These are phyloP conservation scores for Gnomoniopsis sp. DNA, from an alignment of 2,329 filamentous ascomycete genomes.

Conservation along the genomic window DNA sequence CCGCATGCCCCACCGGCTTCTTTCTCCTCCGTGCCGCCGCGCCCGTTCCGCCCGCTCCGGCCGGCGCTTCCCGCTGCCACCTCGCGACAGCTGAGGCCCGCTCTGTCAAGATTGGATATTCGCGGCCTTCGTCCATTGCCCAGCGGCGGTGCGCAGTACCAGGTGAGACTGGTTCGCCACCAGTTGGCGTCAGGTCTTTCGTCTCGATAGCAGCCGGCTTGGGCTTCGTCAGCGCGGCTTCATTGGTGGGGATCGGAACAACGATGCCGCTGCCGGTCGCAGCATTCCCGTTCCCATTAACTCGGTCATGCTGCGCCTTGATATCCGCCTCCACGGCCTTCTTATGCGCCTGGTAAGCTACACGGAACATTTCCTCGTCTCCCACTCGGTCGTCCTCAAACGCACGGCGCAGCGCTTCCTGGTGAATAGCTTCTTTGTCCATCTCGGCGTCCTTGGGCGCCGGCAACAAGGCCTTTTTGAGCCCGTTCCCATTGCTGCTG, in stretches of 20 bases:
- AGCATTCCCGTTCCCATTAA: constrained; percentile 17
- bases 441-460: constrained; percentile 21
- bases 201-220: not conserved
- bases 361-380: constrained; percentile 63
- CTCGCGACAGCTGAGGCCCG: constrained; percentile 64
- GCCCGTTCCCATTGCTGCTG: constrained; percentile 20
- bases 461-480: constrained; percentile 26
- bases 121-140: constrained; percentile 62
- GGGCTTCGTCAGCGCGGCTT: not conserved
- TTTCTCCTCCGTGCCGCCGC: constrained; percentile 34
- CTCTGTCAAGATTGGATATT: constrained; percentile 68
- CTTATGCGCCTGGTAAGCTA: constrained; percentile 60
- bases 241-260: not conserved
- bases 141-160: constrained; percentile 45
- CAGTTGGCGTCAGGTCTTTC: not conserved
- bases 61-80: constrained; percentile 64
- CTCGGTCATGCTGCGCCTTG: constrained; percentile 15
- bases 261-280: constrained; percentile 8
- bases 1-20: not conserved
- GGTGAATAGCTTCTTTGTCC: constrained; percentile 49
- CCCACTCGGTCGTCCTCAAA: constrained; percentile 65
- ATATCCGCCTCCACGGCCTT: constrained; percentile 54
- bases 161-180: not conserved
- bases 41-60: constrained; percentile 27
- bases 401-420: constrained; percentile 65